Percentiles rank a stretch among this genome's conserved stretches.
Conservation (phyloP, 257 asterid genomes). For the Solanum chilense region DNA sequence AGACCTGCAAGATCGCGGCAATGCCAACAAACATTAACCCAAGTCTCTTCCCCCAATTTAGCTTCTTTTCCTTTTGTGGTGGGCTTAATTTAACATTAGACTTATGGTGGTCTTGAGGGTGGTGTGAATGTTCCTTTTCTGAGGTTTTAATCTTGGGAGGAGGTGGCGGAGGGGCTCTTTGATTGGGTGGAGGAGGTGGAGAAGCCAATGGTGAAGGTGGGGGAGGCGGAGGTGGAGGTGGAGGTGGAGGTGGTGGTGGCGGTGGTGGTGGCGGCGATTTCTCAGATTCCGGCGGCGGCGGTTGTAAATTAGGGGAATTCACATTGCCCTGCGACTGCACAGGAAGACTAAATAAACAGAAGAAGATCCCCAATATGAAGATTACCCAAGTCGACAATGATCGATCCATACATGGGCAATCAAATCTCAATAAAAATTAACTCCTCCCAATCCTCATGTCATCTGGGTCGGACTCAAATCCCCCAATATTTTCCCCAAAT, state of each 20-base stretch:
- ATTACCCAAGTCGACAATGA: slow-evolving; percentile 20
- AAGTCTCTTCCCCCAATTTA: slow-evolving; percentile 24
- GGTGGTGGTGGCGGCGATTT: neutral
- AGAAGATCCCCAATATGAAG: slow-evolving; percentile 6
- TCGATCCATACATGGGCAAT: slow-evolving; percentile 34
- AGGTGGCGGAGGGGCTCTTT: neutral
- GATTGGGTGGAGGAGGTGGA: neutral
- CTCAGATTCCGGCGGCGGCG: slow-evolving; percentile 1
- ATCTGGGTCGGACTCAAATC: slow-evolving; percentile 27
- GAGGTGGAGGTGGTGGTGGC: neutral
- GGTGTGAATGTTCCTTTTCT: neutral
- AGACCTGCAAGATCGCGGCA: slow-evolving; percentile 25
- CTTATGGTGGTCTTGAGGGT: neutral
- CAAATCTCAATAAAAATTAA: slow-evolving; percentile 6
- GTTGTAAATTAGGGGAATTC: slow-evolving; percentile 8
- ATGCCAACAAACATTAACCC: slow-evolving; percentile 32
- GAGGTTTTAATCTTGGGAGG: neutral
- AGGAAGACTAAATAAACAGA: slow-evolving; percentile 14
- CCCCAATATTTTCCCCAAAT: neutral
- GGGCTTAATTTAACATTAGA: neutral
- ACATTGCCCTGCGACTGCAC: slow-evolving; percentile 40
- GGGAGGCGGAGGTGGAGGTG: neutral
- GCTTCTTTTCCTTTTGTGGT: neutral
- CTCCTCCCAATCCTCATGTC: slow-evolving; percentile 22
- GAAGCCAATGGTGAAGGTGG: slow-evolving; percentile 14